Base-by-base conservation (phyloP, 2,329 filamentous ascomycete genomes). In the Xylariaceae sp. region DNA sequence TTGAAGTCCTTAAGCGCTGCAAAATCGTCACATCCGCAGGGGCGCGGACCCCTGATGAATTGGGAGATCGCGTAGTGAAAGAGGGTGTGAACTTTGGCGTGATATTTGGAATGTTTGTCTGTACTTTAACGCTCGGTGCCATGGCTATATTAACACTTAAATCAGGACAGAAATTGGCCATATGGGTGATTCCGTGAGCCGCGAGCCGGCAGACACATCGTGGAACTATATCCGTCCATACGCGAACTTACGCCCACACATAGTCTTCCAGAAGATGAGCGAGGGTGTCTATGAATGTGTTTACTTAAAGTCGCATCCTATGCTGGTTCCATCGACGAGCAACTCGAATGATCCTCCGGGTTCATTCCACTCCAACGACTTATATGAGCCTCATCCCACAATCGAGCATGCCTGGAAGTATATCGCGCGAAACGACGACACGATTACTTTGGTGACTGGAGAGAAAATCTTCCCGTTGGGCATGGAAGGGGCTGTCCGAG, bases 191-290 rank as follows among this genome's bases (percentile, higher is more conserved):
- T 71, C 69, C 2, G 64, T 71, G 29, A 55, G 62, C 5, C 65
- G 68, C 8, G 63, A 64, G 3, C 57, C 56, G 3, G 60, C 52
- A 2, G 67, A 70, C 37, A 62, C 66, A 12, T 58, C 63, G n/a
- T 73, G 70, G 70, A 64, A 68, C 22, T 72, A 71, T 47, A 47
- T 73, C 38, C 57, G 61, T 12, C 66, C 67, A 16, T 70, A 67
- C 33, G 61, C 56, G 6, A 65, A 64, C 37, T 54, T 71, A 10
- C 53, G 48, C 5, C 49, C 61, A 2, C 66, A 67, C 43, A 60
- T 71, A 38, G 56, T 56, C 49, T 71, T 71, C 61, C 65, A 65
- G 37, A 64, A 65, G 12, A 23, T 62, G 61, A 49, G 62, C 55
- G 51, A 61, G 50, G 42, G 62, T 55, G 47, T 67, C 57, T 56